These are phyloP conservation scores for Croton laevigatus DNA, from an alignment of 441 rosid species.

Conservation along the genomic window DNA sequence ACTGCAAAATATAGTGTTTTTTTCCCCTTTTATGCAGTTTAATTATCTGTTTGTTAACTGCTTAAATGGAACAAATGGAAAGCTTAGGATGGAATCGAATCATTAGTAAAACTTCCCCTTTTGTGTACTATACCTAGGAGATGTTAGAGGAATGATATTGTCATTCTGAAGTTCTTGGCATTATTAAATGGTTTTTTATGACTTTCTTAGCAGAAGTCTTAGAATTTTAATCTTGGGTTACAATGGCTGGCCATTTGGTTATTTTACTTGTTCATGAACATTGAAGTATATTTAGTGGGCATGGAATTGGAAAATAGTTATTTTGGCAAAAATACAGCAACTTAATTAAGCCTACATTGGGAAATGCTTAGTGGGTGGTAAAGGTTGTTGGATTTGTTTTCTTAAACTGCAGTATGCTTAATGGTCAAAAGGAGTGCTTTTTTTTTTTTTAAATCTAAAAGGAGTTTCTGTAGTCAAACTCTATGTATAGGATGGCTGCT, in stretches of 20 bases:
- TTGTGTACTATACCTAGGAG: neutral
- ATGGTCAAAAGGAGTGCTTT: neutral
- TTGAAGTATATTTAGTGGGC: neutral
- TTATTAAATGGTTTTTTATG: neutral
- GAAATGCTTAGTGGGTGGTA: slow-evolving; percentile 1
- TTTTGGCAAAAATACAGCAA: neutral
- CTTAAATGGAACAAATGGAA: neutral
- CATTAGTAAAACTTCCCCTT: neutral
- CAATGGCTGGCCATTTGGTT: neutral
- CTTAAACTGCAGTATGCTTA: neutral
- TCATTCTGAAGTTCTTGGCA: neutral
- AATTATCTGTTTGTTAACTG: neutral
- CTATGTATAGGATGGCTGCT: neutral
- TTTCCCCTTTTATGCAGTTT: neutral
- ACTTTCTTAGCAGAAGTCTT: neutral
- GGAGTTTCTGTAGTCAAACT: neutral
- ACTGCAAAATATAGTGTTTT: neutral
- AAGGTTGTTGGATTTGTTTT: neutral
- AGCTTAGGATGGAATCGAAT: neutral
- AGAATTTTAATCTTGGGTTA: neutral
- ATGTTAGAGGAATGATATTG: neutral
- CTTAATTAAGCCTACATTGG: neutral
- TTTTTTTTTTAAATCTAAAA: neutral
- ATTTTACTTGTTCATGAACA: neutral
- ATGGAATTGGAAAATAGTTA: neutral